Base-by-base conservation (phyloP, 306 rosid genomes). In the Gastrolobium bilobum region DNA sequence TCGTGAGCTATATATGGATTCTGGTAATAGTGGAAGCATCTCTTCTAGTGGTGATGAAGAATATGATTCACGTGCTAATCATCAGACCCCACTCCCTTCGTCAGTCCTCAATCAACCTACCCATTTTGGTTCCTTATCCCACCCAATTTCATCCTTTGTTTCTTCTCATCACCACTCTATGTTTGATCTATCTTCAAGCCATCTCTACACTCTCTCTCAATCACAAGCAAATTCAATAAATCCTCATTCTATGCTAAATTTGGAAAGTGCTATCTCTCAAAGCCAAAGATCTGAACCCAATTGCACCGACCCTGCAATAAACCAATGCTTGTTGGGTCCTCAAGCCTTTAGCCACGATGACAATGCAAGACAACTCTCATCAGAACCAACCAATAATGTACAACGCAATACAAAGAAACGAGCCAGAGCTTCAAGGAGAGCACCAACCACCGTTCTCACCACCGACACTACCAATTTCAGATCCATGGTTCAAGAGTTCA, bases 401-500 rank as follows among this genome's bases (percentile, higher is more conserved):
- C 69, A 46, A 7, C 82, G 89, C 54, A 86, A 54, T 53, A 33
- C 93, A 2, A 91, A 91, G 86, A 91, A 89, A 76, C 58, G 93
- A 60, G 84, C 87, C 10, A 80, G 96, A 76, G 93, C 91, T 43
- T 89, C 93, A 6, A 85, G 93, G 51, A 59, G 93, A 46, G 91
- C 93, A 4, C 93, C 96, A 5, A 91, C 96, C n/a, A 91, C 93
- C 3, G 90, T 91, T 13, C 89, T 91, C 59, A 89, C 89, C 61
- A 91, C 96, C 7, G 96, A 91, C 86, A 89, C 93, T 15, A 80
- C 96, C 1, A 91, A 91, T 50, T 91, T 91, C 81, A 72, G 96
- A 68, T 88, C 93, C 78, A 91, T 89, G 96, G 96, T 91, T 60
- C 93, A 87, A 61, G 93, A 91, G 40, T 91, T 91, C 77, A 91